These are phyloP conservation scores for Terana coerulea DNA, from an alignment of 768 basidiomycete species.

Conservation along the genomic window DNA sequence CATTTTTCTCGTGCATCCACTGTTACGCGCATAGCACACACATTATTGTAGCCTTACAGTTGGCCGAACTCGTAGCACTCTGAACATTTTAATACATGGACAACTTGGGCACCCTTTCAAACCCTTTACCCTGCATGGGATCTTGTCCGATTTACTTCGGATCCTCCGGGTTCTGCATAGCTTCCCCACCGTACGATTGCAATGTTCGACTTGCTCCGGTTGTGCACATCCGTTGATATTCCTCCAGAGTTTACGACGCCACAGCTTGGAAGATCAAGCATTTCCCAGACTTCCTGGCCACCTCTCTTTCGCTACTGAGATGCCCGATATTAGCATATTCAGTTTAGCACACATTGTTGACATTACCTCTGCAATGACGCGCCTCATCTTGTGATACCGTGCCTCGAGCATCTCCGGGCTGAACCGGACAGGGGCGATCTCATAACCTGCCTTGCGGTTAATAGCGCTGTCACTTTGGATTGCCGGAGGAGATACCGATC, in stretches of 20 bases:
- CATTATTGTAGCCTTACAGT: slow-evolving; percentile 5
- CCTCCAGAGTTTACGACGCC: slow-evolving; percentile 10
- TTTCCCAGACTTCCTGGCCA: slow-evolving; percentile 9
- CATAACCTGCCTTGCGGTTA: neutral
- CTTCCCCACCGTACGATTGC: slow-evolving; percentile 8
- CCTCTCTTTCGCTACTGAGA: slow-evolving; percentile 12
- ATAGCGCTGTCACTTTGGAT: neutral
- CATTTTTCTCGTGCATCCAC: neutral
- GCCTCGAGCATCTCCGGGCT: neutral
- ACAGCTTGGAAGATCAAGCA: slow-evolving; percentile 13
- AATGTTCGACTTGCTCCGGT: slow-evolving; percentile 3
- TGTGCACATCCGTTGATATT: too few relatives aligned
- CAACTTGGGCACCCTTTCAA: neutral
- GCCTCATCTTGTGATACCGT: slow-evolving; percentile 5
- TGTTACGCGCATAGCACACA: slow-evolving; percentile 6
- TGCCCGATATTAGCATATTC: neutral
- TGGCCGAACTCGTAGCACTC: slow-evolving; percentile 1
- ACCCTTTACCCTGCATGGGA: too few relatives aligned
- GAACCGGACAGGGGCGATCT: neutral
- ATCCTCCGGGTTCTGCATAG: neutral
- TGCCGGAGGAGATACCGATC: slow-evolving; percentile 10
- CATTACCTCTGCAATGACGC: slow-evolving; percentile 7
- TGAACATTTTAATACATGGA: neutral
- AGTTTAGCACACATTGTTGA: neutral
- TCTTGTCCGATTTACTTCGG: too few relatives aligned